Evolutionary conservation across 2,329 filamentous ascomycete genomes (phyloP).

Genomic region (Pseudohalonectria lignicola): DNA sequence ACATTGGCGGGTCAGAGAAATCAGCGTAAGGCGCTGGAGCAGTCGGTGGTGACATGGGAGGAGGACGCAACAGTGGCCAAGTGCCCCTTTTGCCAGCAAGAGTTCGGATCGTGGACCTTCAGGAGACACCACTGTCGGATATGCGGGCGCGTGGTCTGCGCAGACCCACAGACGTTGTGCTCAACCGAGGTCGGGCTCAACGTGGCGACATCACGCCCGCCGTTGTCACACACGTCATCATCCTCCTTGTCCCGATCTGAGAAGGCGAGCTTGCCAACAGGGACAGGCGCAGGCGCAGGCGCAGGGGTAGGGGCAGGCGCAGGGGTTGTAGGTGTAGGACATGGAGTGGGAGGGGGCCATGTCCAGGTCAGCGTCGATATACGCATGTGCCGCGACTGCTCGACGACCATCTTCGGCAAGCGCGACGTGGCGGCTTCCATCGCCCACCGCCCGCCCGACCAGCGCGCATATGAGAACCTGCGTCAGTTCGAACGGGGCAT

Average conservation of each 20-base stretch:
- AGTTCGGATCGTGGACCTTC: slow-evolving; percentile 89
- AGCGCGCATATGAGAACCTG: slow-evolving; percentile 73
- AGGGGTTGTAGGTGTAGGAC: too few species aligned
- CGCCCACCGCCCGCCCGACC: slow-evolving; percentile 57
- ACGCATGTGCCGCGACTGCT: slow-evolving; percentile 88
- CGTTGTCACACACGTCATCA: background rate
- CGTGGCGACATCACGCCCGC: slow-evolving; percentile 34
- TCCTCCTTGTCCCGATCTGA: background rate
- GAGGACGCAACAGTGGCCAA: slow-evolving; percentile 70
- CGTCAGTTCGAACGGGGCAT: slow-evolving; percentile 84
- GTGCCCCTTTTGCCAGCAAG: slow-evolving; percentile 93
- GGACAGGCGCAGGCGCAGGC: too few species aligned
- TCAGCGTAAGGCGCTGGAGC: slow-evolving; percentile 71
- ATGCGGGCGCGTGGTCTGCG: slow-evolving; percentile 88
- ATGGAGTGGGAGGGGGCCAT: too few species aligned
- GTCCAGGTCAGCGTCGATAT: slow-evolving; percentile 63
- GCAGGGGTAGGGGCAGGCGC: too few species aligned
- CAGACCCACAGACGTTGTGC: slow-evolving; percentile 73
- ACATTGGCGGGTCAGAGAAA: slow-evolving; percentile 58
- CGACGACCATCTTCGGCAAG: slow-evolving; percentile 46
- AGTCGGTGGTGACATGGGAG: slow-evolving; percentile 90
- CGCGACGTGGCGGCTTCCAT: slow-evolving; percentile 69
- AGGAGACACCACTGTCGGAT: slow-evolving; percentile 89
- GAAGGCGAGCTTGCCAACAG: too few species aligned
- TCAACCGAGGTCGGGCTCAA: slow-evolving; percentile 76